Conservation (phyloP, 345 rosid species). For the Raphanus raphanistrum region DNA sequence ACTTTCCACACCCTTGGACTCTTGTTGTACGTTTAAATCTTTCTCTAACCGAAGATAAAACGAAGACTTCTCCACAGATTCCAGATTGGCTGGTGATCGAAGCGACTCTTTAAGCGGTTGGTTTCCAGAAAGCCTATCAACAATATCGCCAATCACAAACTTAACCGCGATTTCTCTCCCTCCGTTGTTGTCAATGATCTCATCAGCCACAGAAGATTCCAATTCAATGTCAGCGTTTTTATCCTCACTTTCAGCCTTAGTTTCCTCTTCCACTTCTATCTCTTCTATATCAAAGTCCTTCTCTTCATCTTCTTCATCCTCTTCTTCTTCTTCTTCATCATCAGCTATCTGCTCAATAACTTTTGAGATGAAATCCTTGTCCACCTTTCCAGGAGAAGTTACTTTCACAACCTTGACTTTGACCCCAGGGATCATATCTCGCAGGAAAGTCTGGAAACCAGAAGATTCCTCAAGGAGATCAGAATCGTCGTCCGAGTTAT, state of each 20-base stretch:
- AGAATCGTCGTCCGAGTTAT: conserved; percentile 64
- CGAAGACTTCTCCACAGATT: conserved; percentile 52
- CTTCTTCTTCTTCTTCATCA: conserved; percentile 12
- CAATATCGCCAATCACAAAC: conserved; percentile 75
- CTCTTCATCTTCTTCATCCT: conserved; percentile 56
- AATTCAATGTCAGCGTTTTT: conserved; percentile 57
- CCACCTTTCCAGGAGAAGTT: conserved; percentile 69
- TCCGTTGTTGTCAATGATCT: conserved; percentile 54
- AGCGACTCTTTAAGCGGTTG: conserved; percentile 52
- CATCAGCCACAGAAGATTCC: conserved; percentile 45
- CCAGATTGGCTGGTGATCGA: conserved; percentile 78
- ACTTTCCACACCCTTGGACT: conserved; percentile 49
- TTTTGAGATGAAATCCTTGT: conserved; percentile 81
- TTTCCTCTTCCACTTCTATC: conserved; percentile 59
- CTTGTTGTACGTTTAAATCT: conserved; percentile 42
- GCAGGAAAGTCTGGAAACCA: conserved; percentile 69
- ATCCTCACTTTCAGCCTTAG: conserved; percentile 53
- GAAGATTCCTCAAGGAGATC: conserved; percentile 70
- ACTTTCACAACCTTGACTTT: conserved; percentile 89
- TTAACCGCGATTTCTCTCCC: conserved; percentile 70
- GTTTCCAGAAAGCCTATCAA: conserved; percentile 58
- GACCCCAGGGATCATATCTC: conserved; percentile 85
- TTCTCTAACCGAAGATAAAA: conserved; percentile 79
- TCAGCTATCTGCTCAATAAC: conserved; percentile 81
- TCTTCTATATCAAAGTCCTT: conserved; percentile 54